Evolutionary conservation across 225 moss, liverwort and hornwort species (phyloP).

Genomic region (Lunularia cruciata): DNA sequence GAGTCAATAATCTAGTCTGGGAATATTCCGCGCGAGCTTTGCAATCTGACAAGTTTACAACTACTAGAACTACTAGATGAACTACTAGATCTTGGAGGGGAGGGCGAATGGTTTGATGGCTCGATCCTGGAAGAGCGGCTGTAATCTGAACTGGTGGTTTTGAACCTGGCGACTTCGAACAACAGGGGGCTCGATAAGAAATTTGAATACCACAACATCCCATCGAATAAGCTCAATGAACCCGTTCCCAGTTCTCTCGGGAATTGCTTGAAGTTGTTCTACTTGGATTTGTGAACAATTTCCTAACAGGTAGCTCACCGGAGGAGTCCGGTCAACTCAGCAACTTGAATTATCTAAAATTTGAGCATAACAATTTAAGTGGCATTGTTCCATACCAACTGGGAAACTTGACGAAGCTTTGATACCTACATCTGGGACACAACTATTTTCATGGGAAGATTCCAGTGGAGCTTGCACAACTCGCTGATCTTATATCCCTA

Average conservation of each 20-base stretch:
- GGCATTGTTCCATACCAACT: constrained; percentile 29
- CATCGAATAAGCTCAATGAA: neutral
- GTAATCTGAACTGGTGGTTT: neutral
- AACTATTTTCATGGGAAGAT: too few relatives aligned
- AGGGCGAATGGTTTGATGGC: constrained; percentile 2
- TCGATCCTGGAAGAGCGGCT: neutral
- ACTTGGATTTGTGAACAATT: constrained; percentile 35
- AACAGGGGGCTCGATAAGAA: neutral
- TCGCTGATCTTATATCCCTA: too few relatives aligned
- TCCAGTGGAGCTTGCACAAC: too few relatives aligned
- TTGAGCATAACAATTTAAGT: constrained; percentile 23
- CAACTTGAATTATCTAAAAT: neutral
- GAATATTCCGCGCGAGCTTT: too few relatives aligned
- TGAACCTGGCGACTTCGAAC: neutral
- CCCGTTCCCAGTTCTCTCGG: neutral
- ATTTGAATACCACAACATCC: neutral
- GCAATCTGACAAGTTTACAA: too few relatives aligned
- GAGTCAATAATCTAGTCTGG: too few relatives aligned
- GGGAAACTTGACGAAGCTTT: too few relatives aligned
- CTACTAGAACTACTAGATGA: too few relatives aligned
- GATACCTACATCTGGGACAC: too few relatives aligned
- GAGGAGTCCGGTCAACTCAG: constrained; percentile 25
- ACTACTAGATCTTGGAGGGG: neutral
- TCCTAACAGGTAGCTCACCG: constrained; percentile 32
- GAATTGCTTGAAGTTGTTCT: neutral